Base-by-base conservation (phyloP, 2,329 filamentous ascomycete genomes). In the Aspergillus proliferans region DNA sequence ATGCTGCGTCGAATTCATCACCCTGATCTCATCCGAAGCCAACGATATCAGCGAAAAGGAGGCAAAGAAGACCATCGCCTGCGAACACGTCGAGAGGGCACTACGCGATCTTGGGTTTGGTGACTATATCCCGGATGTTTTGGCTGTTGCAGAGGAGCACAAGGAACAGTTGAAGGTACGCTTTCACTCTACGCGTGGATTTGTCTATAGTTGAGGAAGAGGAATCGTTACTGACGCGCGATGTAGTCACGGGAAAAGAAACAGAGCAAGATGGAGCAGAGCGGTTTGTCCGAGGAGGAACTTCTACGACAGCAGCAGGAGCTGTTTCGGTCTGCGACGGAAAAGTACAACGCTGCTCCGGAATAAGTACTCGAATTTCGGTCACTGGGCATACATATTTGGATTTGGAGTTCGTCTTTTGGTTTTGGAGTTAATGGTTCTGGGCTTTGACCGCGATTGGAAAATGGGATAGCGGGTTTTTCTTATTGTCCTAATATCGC, bases 41-140 rank as follows among this genome's bases (percentile, higher is more conserved):
- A 98, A 98, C 71, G 93, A 98, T 63, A 98, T 98, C 56, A 94
- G 91, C 10, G 93, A 98, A 69, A 95, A 95, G 71, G 93, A 98
- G 65, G 89, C 91, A 45, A 98, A 98, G 77, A 98, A 98, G 80
- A 98, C 93, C 3, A 98, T 98, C 60, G 92, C 92, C 10, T 95
- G 89, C 69, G 93, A 98, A 63, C 93, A 98, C 74, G 94, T 98
- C 61, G 94, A 92, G 64, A 92, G 92, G 65, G 93, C 93, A 0
- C 80, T 98, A 39, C 87, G 92, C 61, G 88, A 95, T 62, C 81
- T 98, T 18, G 93, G 92, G 1, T 98, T 97, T 68, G 80, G 84
- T 8, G 90, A 95, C 60, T 98, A 97, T 65, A 87, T 98, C 6
- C 83, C 86, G 14, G 87, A 91, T 51, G 88, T 98, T 10, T 73